Evolutionary conservation across 2,329 filamentous ascomycete genomes (phyloP).

Genomic region (Camptophora hylomeconis): DNA sequence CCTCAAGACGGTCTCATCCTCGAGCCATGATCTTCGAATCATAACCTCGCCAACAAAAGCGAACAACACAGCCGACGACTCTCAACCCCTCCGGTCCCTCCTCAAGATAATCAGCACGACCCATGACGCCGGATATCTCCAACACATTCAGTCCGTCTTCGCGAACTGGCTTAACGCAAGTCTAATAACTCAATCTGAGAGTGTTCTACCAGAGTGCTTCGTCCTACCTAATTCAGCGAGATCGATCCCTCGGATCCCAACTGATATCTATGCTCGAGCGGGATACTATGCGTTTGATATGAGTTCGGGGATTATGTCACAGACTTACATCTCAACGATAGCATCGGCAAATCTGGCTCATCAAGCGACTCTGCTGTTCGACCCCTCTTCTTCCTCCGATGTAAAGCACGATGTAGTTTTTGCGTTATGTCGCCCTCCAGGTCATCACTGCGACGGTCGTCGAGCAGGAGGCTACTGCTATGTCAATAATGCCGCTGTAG

Average conservation of each 20-base stretch:
- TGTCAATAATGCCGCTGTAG: conserved; percentile 16
- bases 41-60: conserved; percentile 5
- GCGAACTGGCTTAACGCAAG: conserved; percentile 11
- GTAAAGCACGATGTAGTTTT: conserved; percentile 12
- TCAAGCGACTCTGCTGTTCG: conserved; percentile 13
- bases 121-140: conserved; percentile 12
- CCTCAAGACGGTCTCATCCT: conserved; percentile 9
- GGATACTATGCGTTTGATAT: conserved; percentile 18
- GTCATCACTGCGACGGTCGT: conserved; percentile 16
- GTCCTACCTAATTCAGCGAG: conserved; percentile 1
- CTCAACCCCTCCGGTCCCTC: too few species aligned
- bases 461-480: conserved; percentile 18
- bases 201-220: conserved; percentile 17
- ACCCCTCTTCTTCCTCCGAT: conserved; percentile 3
- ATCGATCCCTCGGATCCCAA: conserved; percentile 10
- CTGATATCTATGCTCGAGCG: conserved; percentile 14
- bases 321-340: conserved; percentile 13
- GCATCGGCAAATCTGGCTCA: conserved; percentile 16
- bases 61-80: conserved; percentile 1
- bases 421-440: conserved; percentile 16
- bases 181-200: conserved; percentile 10
- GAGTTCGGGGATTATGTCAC: conserved; percentile 15
- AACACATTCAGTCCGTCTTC: conserved; percentile 13
- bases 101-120: conserved; percentile 8
- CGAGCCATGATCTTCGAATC: conserved; percentile 9